Base-by-base conservation (phyloP, 768 basidiomycete genomes). In the Cystofilobasidium ferigula region DNA sequence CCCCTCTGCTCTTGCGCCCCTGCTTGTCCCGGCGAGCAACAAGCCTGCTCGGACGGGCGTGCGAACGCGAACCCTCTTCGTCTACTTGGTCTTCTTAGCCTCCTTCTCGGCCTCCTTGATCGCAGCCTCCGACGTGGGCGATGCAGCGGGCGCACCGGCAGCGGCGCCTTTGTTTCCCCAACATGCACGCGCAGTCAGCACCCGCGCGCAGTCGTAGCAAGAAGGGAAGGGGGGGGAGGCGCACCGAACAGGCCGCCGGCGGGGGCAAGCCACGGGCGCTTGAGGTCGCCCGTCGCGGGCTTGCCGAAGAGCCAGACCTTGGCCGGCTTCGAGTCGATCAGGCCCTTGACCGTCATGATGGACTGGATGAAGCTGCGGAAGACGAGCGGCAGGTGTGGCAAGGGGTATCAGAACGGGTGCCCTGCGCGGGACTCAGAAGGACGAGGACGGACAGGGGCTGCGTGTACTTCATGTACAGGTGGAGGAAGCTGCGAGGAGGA, bases 391-490 rank as follows among this genome's bases (percentile, higher is more conserved):
- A n/a, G n/a, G 57, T 2, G 35, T 2, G 57, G 28, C 2, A 7
- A 38, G 56, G 26, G 6, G 56, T 22, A 20, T 12, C 6, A 24
- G 36, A 30, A 57, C 24, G n/a, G 30, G 28, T 14, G 57, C 28
- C 7, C 22, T 2, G 9, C 4, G 24, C 20, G 20, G 18, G 57
- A 22, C 35, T n/a, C 2, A 12, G 40, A 9, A n/a, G 14, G 1
- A 34, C 22, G n/a, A 7, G 13, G 20, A 54, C 51, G 30, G 2
- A 54, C 70, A 98, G 83, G 9, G 94, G 94, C 74, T 94, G 93
- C 9, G 91, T 93, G 82, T 88, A 97, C 75, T 88, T 84, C 79
- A 98, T 80, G 82, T 97, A 98, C 61, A 87, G 69, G 79, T 99
- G 94, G 80, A 62, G 56, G 61, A 65, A 64, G 63, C 61, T 64